Evolutionary conservation across 164 flowering plant genomes (phyloP).

Genomic region (Tetracentron sinense): DNA sequence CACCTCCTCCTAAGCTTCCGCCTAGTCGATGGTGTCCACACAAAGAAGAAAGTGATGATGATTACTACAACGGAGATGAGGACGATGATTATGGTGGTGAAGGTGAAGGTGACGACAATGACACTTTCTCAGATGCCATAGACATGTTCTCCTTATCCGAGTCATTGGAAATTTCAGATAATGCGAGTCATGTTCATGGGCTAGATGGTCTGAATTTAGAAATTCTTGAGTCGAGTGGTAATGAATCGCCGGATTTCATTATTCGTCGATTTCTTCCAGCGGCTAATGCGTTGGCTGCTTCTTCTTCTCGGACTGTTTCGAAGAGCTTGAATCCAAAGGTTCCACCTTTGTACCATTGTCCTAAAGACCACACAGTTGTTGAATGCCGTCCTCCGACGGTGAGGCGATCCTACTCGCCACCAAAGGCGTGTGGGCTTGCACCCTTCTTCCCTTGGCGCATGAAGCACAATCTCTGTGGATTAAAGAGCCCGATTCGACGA

Average conservation of each 20-base stretch:
- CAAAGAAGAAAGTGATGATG: background rate
- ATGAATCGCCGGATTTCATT: constrained; percentile 46
- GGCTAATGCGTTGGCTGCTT: constrained; percentile 54
- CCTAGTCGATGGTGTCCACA: constrained; percentile 34
- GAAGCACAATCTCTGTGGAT: constrained; percentile 45
- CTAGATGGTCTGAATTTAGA: constrained; percentile 23
- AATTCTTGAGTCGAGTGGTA: constrained; percentile 12
- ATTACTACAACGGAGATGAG: background rate
- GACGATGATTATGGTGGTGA: constrained; percentile 9
- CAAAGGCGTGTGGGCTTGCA: constrained; percentile 47
- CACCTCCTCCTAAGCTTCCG: constrained; percentile 43
- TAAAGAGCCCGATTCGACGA: constrained; percentile 33
- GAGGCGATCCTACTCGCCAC: constrained; percentile 10
- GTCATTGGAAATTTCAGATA: constrained; percentile 15
- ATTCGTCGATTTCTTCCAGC: constrained; percentile 65
- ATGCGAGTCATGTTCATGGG: constrained; percentile 6
- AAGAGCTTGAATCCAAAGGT: background rate
- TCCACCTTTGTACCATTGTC: background rate
- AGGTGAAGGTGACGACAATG: constrained; percentile 18
- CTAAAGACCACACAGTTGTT: background rate
- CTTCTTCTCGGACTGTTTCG: constrained; percentile 15
- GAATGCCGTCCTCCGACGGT: constrained; percentile 1
- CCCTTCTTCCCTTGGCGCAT: constrained; percentile 43
- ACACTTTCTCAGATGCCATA: constrained; percentile 40
- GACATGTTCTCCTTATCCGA: constrained; percentile 55